Conservation (phyloP, 2,329 filamentous ascomycete species). For the Claviceps arundinis region DNA sequence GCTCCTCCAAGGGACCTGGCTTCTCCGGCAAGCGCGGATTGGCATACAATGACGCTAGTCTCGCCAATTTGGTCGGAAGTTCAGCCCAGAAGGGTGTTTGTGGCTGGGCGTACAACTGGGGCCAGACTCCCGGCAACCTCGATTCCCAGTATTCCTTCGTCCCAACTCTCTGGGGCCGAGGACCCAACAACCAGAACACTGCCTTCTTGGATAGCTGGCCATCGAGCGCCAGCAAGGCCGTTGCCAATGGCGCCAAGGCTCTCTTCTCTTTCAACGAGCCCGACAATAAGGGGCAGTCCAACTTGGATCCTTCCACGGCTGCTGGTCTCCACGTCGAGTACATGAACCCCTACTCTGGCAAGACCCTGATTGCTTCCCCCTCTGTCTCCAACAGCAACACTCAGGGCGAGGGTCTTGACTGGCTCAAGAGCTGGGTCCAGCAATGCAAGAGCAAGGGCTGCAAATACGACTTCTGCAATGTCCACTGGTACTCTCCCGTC, state of each 20-base stretch:
- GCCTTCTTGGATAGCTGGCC: constrained; percentile 35
- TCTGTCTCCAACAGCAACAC: constrained; percentile 47
- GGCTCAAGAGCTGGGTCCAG: background rate
- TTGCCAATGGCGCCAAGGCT: constrained; percentile 38
- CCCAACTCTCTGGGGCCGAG: constrained; percentile 51
- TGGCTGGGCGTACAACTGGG: constrained; percentile 61
- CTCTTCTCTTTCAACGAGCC: constrained; percentile 63
- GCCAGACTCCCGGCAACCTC: constrained; percentile 27
- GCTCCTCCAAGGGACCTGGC: constrained; percentile 5
- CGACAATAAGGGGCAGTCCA: constrained; percentile 46
- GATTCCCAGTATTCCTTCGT: constrained; percentile 41
- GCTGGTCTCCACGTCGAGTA: constrained; percentile 38
- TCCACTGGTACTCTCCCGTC: constrained; percentile 50
- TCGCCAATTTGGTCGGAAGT: constrained; percentile 37
- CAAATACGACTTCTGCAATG: constrained; percentile 44
- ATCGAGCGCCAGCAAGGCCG: constrained; percentile 34
- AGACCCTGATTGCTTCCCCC: constrained; percentile 43
- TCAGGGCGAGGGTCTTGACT: constrained; percentile 38
- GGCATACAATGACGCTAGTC: constrained; percentile 47
- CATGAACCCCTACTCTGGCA: constrained; percentile 41
- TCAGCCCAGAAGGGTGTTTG: constrained; percentile 24
- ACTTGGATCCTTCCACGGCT: constrained; percentile 38
- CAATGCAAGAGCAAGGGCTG: constrained; percentile 21
- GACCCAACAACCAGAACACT: constrained; percentile 12
- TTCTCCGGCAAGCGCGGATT: constrained; percentile 47